Evolutionary conservation across 2,329 filamentous ascomycete genomes (phyloP), one percentile per base, ranked within the genome.

Genomic region (Hymenoscyphus fructigenus): DNA sequence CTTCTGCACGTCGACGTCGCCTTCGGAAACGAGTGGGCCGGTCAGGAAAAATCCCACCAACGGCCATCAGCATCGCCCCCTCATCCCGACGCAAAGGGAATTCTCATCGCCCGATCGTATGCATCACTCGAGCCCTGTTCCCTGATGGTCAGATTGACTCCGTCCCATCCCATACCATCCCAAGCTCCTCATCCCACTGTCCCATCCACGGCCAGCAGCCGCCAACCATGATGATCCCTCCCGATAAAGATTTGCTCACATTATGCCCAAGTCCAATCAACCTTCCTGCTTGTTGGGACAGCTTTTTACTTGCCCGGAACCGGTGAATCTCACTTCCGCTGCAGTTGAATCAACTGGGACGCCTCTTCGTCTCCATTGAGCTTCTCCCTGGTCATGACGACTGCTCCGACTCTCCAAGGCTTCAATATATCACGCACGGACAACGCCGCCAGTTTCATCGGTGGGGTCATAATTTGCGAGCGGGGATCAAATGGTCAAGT

Each of bases 41-140:
- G 47, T 20, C 47, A 50, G 47, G 47, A 58, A 36, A 29, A 23
- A 44, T 57, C 53, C 61, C 53, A 44, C 56, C 55, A 47, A 58
- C 53, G 55, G 17, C 26, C 38, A 26, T 23, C 32, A 23, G 10
- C 38, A 50, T 14, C 15, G 47, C 44, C 15, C 36, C 32, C 23
- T 23, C 32, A 62, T 58, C 61, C 50, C 58, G 36, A 57, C 57
- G 61, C 58, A 65, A 60, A 60, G 57, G 62, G 60, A 64, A 66
- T 36, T 65, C 57, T 65, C 66, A 67, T 67, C 66, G 66, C 64
- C 60, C 66, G 66, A 67, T 67, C 66, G 60, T 56, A 66, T 67
- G 66, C 66, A 66, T 66, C 55, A 36, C 20, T 64, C 26, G 38
- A 66, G 55, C 62, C 66, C 26, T 67, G 66, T 60, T 66, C 66